These are phyloP conservation scores for Fusarium scirpi DNA, from an alignment of 2,329 filamentous ascomycete genomes.

Conservation along the genomic window DNA sequence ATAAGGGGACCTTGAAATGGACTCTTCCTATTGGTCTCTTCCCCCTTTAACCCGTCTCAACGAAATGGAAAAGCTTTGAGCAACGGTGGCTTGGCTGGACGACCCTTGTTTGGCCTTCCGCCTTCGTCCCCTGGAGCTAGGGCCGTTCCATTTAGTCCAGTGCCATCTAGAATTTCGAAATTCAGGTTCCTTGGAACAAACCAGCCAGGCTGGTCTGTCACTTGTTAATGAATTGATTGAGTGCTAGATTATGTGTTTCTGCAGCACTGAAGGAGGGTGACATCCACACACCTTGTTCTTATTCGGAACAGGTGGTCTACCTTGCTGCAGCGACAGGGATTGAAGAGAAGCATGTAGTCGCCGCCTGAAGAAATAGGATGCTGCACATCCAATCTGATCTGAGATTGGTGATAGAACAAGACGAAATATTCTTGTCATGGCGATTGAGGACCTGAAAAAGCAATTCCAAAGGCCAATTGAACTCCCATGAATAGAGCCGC, in stretches of 20 bases:
- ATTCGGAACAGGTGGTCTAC: conserved; percentile 23
- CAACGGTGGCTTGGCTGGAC: conserved; percentile 27
- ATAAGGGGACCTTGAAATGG: conserved; percentile 16
- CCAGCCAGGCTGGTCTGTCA: neutral
- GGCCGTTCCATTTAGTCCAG: conserved; percentile 12
- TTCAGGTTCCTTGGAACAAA: conserved; percentile 26
- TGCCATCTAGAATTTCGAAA: conserved; percentile 25
- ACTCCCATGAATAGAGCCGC: neutral
- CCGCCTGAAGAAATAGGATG: conserved; percentile 5
- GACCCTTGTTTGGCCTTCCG: conserved; percentile 1
- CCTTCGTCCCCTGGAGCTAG: conserved; percentile 33
- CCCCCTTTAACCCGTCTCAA: conserved; percentile 18
- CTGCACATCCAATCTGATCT: conserved; percentile 7
- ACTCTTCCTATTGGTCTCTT: conserved; percentile 2
- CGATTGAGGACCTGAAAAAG: neutral
- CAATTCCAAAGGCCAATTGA: neutral
- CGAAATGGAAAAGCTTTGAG: conserved; percentile 36
- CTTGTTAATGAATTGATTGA: neutral
- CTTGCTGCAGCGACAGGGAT: conserved; percentile 9
- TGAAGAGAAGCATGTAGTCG: neutral
- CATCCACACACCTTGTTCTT: conserved; percentile 29
- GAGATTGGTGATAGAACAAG: conserved; percentile 2
- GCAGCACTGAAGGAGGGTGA: conserved; percentile 24
- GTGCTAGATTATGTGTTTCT: neutral
- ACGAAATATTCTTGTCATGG: neutral